Conservation (phyloP, 495 filamentous ascomycete species). For the Hypomontagnella submonticulosa region DNA sequence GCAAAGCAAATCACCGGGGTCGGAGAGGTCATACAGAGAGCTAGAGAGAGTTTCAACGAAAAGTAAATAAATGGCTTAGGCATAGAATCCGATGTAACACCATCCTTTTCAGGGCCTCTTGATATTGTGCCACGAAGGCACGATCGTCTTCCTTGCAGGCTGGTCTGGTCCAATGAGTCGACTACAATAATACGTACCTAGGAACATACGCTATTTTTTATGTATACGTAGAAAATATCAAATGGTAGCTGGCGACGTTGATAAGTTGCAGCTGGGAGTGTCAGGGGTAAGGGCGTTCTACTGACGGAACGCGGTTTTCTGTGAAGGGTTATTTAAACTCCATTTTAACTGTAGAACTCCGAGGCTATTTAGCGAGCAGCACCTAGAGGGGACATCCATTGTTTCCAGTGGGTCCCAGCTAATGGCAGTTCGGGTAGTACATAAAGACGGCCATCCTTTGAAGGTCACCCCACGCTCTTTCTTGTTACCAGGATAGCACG, state of each 20-base stretch:
- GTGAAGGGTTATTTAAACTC: too few species aligned
- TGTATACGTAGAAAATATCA: conserved; percentile 9
- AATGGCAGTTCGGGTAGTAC: too few species aligned
- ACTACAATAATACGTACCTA: background rate
- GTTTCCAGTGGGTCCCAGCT: too few species aligned
- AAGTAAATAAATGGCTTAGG: conserved; percentile 11
- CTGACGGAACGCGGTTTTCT: background rate
- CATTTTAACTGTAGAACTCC: too few species aligned
- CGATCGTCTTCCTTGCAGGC: conserved; percentile 33
- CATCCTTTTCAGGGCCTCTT: background rate
- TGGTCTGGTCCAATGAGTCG: conserved; percentile 16
- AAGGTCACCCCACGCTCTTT: conserved; percentile 32
- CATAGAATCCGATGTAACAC: conserved; percentile 21
- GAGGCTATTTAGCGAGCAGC: too few species aligned
- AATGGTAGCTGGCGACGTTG: too few species aligned
- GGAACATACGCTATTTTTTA: background rate
- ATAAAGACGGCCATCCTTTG: too few species aligned
- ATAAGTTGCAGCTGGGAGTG: conserved; percentile 30
- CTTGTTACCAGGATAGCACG: conserved; percentile 11
- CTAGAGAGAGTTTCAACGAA: conserved; percentile 11
- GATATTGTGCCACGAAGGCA: conserved; percentile 34
- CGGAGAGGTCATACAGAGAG: background rate
- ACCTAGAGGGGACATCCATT: too few species aligned
- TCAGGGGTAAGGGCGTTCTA: conserved; percentile 18
- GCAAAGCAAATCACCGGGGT: too few species aligned